These are phyloP conservation scores for Echium plantagineum DNA, from an alignment of 257 asterid genomes.

Conservation along the genomic window DNA sequence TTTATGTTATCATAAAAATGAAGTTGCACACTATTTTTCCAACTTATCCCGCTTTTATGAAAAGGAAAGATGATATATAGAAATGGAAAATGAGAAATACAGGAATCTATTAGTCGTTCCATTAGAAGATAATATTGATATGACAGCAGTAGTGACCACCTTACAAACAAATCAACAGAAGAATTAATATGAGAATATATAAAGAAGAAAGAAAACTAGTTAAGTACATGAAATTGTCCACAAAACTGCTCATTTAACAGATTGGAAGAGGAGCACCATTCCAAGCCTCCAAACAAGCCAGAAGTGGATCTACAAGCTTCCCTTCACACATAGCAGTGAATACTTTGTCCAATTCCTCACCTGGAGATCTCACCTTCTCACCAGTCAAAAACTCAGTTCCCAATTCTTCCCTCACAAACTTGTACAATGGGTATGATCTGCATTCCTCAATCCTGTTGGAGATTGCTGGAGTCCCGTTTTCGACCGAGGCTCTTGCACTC, in stretches of 20 bases:
- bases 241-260: conserved; percentile 17
- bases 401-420: conserved; percentile 53
- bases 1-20: too few species aligned
- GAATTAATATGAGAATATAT: neutral
- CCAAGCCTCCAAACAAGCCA: conserved; percentile 63
- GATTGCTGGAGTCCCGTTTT: conserved; percentile 47
- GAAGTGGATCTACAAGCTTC: conserved; percentile 51
- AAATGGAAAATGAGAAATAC: neutral
- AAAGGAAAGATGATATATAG: neutral
- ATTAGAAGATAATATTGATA: too few species aligned
- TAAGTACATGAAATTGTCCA: neutral
- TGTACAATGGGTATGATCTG: conserved; percentile 67
- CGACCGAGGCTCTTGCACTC: conserved; percentile 40
- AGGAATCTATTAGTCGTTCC: neutral
- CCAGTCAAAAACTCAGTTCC: conserved; percentile 48
- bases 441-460: conserved; percentile 52
- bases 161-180: conserved; percentile 5
- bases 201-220: neutral
- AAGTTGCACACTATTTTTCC: too few species aligned
- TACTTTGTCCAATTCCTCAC: conserved; percentile 74
- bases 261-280: conserved; percentile 78
- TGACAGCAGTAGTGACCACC: neutral
- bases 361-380: conserved; percentile 59
- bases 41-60: too few species aligned
- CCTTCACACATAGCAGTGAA: conserved; percentile 61